phyloP scores from a whole-genome alignment of 1,284 basidiomycete species.

The Blastosporella zonata region DNA sequence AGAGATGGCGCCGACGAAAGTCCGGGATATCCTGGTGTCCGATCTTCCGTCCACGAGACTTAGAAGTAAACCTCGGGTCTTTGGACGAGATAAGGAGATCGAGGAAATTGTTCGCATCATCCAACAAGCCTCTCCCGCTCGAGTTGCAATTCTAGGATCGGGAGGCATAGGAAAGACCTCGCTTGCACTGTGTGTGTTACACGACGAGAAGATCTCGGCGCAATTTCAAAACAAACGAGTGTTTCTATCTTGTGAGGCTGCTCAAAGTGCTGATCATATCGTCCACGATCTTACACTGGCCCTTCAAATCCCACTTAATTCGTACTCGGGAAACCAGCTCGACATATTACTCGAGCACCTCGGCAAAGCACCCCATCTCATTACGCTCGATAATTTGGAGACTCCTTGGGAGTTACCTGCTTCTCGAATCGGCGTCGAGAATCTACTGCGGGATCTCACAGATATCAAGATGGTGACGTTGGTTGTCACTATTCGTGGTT shows the following conservation, averaged over 20 bases:
- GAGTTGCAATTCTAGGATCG: conserved; percentile 27
- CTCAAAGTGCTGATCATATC: conserved; percentile 23
- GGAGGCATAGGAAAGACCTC: conserved; percentile 33
- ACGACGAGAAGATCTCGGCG: conserved; percentile 18
- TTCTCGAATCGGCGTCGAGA: conserved; percentile 23
- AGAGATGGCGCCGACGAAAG: background rate
- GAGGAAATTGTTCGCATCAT: conserved; percentile 15
- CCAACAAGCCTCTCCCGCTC: background rate
- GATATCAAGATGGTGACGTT: conserved; percentile 21
- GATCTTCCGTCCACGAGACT: conserved; percentile 7
- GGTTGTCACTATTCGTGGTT: conserved; percentile 31
- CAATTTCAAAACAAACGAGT: conserved; percentile 20
- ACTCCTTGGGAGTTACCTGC: conserved; percentile 27
- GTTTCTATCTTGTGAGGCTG: conserved; percentile 29
- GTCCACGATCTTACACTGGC: conserved; percentile 22
- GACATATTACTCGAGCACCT: conserved; percentile 17
- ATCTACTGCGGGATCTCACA: conserved; percentile 21
- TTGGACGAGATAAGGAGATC: conserved; percentile 23
- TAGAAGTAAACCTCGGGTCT: conserved; percentile 21
- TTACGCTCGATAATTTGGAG: conserved; percentile 32
- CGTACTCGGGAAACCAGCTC: conserved; percentile 14
- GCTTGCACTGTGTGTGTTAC: conserved; percentile 24
- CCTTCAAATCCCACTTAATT: conserved; percentile 18
- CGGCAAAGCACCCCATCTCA: conserved; percentile 12
- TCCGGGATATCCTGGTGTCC: background rate